Base-by-base conservation (phyloP, 2,329 filamentous ascomycete species). In the Pyrenochaeta sp. region DNA sequence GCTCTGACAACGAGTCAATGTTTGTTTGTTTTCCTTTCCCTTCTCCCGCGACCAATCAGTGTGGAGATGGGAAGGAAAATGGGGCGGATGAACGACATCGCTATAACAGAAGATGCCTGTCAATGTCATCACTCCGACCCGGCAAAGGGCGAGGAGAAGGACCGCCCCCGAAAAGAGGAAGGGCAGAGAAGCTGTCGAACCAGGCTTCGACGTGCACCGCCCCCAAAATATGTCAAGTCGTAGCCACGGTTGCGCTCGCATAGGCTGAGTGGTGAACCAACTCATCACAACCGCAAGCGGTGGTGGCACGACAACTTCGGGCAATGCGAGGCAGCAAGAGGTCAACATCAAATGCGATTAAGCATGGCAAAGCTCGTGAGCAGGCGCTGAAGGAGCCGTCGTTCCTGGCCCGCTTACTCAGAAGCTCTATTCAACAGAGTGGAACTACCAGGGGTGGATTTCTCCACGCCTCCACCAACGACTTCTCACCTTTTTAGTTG, bases 321-420 rank as follows among this genome's bases (percentile, higher is more conserved):
- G 41, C 32, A 31, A 45, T 45, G 39, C 49, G 21, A 29, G 17
- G 29, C 17, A 37, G 43, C 41, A 40, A 31, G 18, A 36, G 39
- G n/a, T 47, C 41, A 56, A 51, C 37, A 41, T 56, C 52, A 51
- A 50, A 30, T 47, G n/a, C n/a, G 45, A 47, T 46, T 37, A 46
- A 32, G n/a, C 35, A 47, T 47, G 54, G 41, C 55, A 42, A 32
- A 52, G 42, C 18, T 31, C 11, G 37, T 39, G 37, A 49, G 15
- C 35, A 20, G 27, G 45, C 51, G 43, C 44, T 54, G 51, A 53
- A 54, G 43, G 49, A 54, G 60, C 57, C 40, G 42, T 43, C 63
- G 63, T 64, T 66, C 61, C 64, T 70, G 66, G 63, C 60, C 61
- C 37, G 61, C 58, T 67, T 65, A 63, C 49, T 60, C 59, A 60